Percentiles rank a stretch among this genome's conserved stretches.
phyloP scores from a whole-genome alignment of 192 early-diverging fungal genomes.

The Ambispora gerdemannii region DNA sequence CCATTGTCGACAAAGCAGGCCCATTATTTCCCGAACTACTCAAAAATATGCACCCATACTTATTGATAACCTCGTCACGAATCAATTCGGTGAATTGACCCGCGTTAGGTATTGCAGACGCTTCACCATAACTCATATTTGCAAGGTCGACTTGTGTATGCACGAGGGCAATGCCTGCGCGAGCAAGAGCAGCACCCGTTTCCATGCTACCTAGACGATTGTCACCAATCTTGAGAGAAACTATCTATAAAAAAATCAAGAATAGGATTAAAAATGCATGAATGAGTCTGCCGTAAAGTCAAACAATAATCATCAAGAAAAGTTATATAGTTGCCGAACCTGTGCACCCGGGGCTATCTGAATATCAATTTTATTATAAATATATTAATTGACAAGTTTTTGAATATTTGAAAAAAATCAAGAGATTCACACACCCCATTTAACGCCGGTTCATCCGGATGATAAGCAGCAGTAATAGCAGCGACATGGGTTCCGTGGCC shows the following conservation, averaged over 20 bases:
- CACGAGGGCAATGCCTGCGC: slow-evolving; percentile 74
- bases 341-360: slow-evolving; percentile 90
- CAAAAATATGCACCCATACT: slow-evolving; percentile 81
- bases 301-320: too few species aligned
- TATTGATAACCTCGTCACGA: slow-evolving; percentile 78
- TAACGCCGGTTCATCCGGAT: slow-evolving; percentile 76
- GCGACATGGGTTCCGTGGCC: slow-evolving; percentile 94
- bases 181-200: slow-evolving; percentile 75
- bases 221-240: slow-evolving; percentile 94
- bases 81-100: slow-evolving; percentile 84
- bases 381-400: background rate
- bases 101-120: slow-evolving; percentile 59
- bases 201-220: slow-evolving; percentile 71
- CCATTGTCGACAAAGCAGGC: slow-evolving; percentile 79
- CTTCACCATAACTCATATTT: slow-evolving; percentile 90
- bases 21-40: slow-evolving; percentile 91
- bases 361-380: slow-evolving; percentile 13
- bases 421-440: slow-evolving; percentile 74
- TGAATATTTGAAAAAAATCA: slow-evolving; percentile 2
- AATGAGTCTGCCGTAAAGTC: too few species aligned
- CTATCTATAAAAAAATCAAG: slow-evolving; percentile 44
- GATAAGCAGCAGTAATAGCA: slow-evolving; percentile 85
- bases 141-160: slow-evolving; percentile 67
- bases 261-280: too few species aligned
- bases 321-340: background rate